Base-by-base conservation (phyloP, 345 rosid species). In the Syzygium grande region DNA sequence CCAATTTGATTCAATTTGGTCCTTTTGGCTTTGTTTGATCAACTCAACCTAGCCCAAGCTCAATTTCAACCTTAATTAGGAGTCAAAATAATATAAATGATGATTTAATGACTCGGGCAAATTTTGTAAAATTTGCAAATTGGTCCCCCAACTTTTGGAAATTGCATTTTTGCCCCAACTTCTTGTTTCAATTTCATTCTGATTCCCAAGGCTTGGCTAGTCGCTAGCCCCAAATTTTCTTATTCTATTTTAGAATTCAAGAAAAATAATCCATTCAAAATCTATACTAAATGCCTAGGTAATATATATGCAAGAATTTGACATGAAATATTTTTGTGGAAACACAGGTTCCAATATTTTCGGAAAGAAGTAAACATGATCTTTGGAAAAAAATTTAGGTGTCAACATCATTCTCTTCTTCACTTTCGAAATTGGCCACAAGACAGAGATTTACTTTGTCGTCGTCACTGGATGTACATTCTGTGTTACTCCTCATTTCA, bases 11-110 rank as follows among this genome's bases (percentile, higher is more conserved):
- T 61, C 0, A 61, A 61, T n/a, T 61, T 14, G 19, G 38, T 61
- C 19, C 0, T 61, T 61, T 61, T n/a, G 73, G 73, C 73, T n/a
- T 13, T 61, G 0, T 0, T n/a, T 61, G 19, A n/a, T 6, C 34
- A n/a, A n/a, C 6, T n/a, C 0, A 0, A 61, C 73, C 0, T 27
- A 0, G 73, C 73, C 19, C 34, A 61, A 61, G 34, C 19, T 61
- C 73, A n/a, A 61, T 16, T 0, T n/a, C 34, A 61, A 61, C 0
- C 38, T 61, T 15, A 61, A 14, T 0, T 0, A 27, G 34, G 19
- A 17, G 30, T 61, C 15, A 61, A 61, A n/a, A 61, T 0, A 3
- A n/a, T n/a, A 15, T 27, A 61, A 27, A 61, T 61, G 34, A 61
- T 61, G 0, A 61, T 6, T 61, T n/a, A 61, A n/a, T 14, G 38